These are phyloP conservation scores for Mycena floridula DNA, from an alignment of 768 basidiomycete species.

Conservation along the genomic window DNA sequence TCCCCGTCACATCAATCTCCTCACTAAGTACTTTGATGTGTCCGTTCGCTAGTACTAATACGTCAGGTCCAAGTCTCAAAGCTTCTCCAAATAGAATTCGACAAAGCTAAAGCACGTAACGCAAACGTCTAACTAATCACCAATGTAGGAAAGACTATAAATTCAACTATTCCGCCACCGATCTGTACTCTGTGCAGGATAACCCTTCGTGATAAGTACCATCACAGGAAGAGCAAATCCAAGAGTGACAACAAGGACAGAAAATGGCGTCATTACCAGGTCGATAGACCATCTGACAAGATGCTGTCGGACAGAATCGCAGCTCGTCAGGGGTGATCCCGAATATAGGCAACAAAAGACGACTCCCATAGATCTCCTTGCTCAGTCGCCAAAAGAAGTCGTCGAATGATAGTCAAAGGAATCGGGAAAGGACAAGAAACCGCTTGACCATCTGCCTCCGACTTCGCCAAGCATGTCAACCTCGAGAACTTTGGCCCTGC, in stretches of 20 bases:
- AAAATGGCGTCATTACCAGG: constrained; percentile 17
- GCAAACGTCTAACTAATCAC: too few relatives aligned
- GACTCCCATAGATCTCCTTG: constrained; percentile 33
- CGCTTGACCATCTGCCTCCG: constrained; percentile 4
- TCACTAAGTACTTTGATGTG: too few relatives aligned
- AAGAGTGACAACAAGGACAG: constrained; percentile 28
- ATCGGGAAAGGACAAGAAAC: constrained; percentile 26
- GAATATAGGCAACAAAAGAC: constrained; percentile 38
- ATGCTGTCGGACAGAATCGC: constrained; percentile 48
- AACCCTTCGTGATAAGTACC: constrained; percentile 35
- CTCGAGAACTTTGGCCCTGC: constrained; percentile 21
- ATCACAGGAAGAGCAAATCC: constrained; percentile 34
- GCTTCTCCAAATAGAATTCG: too few relatives aligned
- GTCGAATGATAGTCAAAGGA: constrained; percentile 31
- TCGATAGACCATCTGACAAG: constrained; percentile 44
- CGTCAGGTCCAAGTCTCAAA: too few relatives aligned
- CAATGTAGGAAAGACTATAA: too few relatives aligned
- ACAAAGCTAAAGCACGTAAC: too few relatives aligned
- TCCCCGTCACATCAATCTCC: too few relatives aligned
- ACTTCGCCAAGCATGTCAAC: constrained; percentile 34
- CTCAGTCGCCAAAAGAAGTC: constrained; percentile 29
- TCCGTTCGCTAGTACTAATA: too few relatives aligned
- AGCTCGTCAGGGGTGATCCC: constrained; percentile 31
- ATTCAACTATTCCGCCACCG: background rate
- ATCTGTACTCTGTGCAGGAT: constrained; percentile 24